These are phyloP conservation scores for Mucor racemosus DNA, from an alignment of 371 early-diverging fungal species.

Conservation along the genomic window DNA sequence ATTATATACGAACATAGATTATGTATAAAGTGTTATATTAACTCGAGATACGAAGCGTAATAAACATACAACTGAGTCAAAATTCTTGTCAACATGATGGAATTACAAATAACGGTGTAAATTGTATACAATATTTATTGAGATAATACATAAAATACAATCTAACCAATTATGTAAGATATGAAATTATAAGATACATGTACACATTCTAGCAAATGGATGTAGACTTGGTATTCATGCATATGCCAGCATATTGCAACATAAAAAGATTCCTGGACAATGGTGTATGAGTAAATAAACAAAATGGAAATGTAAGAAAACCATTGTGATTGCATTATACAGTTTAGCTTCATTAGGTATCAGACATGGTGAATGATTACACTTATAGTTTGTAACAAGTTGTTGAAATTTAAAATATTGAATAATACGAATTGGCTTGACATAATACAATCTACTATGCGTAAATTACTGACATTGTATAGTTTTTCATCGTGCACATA, in stretches of 20 bases:
- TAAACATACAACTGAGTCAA: no score
- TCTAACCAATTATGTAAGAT: not conserved
- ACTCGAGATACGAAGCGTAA: no score
- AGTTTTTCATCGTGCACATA: not conserved
- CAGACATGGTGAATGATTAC: no score
- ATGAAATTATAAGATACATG: not conserved
- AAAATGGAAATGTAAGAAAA: not conserved
- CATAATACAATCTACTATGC: not conserved
- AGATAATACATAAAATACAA: not conserved
- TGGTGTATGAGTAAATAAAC: not conserved
- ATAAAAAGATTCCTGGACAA: not conserved
- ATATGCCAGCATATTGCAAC: not conserved
- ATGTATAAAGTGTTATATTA: no score
- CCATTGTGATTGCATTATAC: not conserved
- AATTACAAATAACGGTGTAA: no score
- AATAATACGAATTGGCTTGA: not conserved
- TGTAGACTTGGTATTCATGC: not conserved
- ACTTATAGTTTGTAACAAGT: not conserved
- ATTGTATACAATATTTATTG: no score
- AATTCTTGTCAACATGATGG: no score
- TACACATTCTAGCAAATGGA: not conserved
- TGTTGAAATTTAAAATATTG: not conserved
- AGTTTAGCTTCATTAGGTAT: not conserved
- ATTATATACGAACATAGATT: no score
- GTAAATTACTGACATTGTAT: not conserved